These are phyloP conservation scores for Ocimum tenuiflorum DNA, from an alignment of 257 asterid species.

Conservation along the genomic window DNA sequence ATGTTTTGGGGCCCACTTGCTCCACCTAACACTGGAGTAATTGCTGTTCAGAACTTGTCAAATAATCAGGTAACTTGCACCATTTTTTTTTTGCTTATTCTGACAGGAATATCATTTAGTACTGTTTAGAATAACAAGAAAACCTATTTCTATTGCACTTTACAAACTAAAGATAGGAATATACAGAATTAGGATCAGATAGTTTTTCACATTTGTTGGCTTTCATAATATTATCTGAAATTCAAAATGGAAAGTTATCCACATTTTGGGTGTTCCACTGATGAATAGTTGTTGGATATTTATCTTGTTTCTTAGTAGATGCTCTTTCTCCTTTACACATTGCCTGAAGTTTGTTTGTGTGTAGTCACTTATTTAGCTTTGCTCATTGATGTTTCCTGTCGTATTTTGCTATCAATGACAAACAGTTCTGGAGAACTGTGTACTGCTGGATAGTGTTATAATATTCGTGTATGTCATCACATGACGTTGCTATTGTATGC, in stretches of 20 bases:
- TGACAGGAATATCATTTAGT: not conserved
- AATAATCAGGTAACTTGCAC: constrained; percentile 64
- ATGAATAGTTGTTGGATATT: not conserved
- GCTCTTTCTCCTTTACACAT: not conserved
- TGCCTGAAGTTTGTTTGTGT: not conserved
- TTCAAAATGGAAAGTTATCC: not conserved
- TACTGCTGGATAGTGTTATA: not conserved
- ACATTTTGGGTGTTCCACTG: not conserved
- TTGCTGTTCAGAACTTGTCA: constrained; percentile 82
- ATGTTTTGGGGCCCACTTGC: constrained; percentile 99
- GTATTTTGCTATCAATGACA: no score
- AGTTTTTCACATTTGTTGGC: not conserved
- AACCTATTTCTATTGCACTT: not conserved
- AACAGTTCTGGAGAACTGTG: no score
- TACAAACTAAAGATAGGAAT: not conserved
- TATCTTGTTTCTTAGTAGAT: not conserved
- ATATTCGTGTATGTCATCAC: not conserved
- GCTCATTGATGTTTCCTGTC: not conserved
- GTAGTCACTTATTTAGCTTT: not conserved
- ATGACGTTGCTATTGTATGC: not conserved
- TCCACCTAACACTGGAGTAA: constrained; percentile 87
- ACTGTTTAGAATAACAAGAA: not conserved
- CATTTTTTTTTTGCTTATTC: not conserved
- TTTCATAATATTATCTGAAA: not conserved
- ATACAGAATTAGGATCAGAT: not conserved